Conservation (phyloP, 2,329 filamentous ascomycete species). For the Aspergillus spinulosporus region DNA sequence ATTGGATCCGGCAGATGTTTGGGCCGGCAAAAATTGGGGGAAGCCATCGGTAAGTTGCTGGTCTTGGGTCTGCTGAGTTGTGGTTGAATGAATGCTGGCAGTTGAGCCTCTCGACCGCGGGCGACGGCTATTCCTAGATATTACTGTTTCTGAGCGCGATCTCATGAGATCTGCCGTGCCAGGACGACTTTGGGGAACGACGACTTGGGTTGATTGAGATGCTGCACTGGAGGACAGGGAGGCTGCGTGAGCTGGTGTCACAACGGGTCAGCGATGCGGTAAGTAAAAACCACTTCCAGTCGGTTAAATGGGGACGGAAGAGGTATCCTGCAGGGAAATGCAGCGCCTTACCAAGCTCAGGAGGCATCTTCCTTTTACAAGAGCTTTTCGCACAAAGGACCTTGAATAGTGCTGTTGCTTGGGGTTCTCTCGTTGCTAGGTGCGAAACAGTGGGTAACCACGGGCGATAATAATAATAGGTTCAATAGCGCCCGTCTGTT, state of each 20-base stretch:
- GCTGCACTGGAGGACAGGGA: constrained; percentile 40
- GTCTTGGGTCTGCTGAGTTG: constrained; percentile 46
- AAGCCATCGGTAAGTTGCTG: constrained; percentile 43
- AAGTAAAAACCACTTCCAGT: background rate
- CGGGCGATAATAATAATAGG: constrained; percentile 24
- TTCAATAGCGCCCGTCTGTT: constrained; percentile 25
- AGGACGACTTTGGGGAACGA: constrained; percentile 40
- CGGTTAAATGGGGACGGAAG: background rate
- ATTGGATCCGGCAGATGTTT: constrained; percentile 35
- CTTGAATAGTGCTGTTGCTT: constrained; percentile 18
- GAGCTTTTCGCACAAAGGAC: constrained; percentile 19
- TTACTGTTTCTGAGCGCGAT: constrained; percentile 42
- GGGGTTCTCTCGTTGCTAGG: constrained; percentile 24
- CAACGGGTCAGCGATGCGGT: constrained; percentile 18
- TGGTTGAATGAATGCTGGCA: constrained; percentile 50
- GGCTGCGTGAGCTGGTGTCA: constrained; percentile 35
- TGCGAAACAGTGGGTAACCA: constrained; percentile 29
- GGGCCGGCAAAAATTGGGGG: constrained; percentile 40
- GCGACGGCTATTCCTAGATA: constrained; percentile 43
- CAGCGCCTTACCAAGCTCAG: constrained; percentile 35
- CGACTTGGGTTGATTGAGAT: constrained; percentile 41
- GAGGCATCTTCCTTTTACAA: constrained; percentile 30
- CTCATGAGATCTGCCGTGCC: constrained; percentile 44
- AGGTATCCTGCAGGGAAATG: constrained; percentile 17
- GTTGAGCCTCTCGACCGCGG: constrained; percentile 50